A percentile compares a stretch with the other conserved stretches of the same genome.
phyloP scores from a whole-genome alignment of 2,329 filamentous ascomycete species.

The Colletotrichum navitas region DNA sequence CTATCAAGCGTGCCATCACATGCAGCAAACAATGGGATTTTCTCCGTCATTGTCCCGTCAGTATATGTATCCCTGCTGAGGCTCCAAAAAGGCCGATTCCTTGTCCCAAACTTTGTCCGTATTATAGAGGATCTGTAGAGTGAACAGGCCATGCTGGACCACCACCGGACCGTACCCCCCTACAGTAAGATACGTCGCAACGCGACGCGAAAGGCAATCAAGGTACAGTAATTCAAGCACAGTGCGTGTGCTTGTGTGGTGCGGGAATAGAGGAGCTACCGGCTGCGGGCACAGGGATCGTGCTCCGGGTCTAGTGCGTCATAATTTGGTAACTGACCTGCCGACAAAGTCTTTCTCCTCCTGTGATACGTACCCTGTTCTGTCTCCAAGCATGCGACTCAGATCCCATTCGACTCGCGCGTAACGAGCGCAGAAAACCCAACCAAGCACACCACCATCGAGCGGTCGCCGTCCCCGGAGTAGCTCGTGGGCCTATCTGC shows the following conservation, averaged over 20 bases:
- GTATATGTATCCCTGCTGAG: no score
- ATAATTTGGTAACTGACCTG: constrained; percentile 35
- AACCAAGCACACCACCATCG: constrained; percentile 2
- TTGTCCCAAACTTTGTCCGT: constrained; percentile 12
- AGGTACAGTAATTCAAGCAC: constrained; percentile 3
- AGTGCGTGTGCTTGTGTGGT: constrained; percentile 7
- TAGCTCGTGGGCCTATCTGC: constrained; percentile 16
- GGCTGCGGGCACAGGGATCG: constrained; percentile 14
- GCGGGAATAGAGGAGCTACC: constrained; percentile 4
- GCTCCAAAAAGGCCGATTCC: no score
- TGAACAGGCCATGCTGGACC: no score
- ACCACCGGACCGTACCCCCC: no score
- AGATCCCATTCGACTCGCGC: constrained; percentile 6
- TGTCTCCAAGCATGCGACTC: neutral
- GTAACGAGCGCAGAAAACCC: neutral
- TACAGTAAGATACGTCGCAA: constrained; percentile 13
- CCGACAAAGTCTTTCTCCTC: constrained; percentile 3
- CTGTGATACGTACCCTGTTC: constrained; percentile 21
- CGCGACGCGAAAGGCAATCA: constrained; percentile 24
- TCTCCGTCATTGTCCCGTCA: constrained; percentile 36
- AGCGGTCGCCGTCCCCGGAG: constrained; percentile 7
- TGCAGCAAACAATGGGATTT: neutral
- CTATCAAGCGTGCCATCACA: constrained; percentile 18
- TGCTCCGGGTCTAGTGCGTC: constrained; percentile 36
- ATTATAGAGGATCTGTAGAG: no score